These are phyloP conservation scores for Ceratobasidium sp. DNA, from an alignment of 1,284 basidiomycete genomes.

Conservation along the genomic window DNA sequence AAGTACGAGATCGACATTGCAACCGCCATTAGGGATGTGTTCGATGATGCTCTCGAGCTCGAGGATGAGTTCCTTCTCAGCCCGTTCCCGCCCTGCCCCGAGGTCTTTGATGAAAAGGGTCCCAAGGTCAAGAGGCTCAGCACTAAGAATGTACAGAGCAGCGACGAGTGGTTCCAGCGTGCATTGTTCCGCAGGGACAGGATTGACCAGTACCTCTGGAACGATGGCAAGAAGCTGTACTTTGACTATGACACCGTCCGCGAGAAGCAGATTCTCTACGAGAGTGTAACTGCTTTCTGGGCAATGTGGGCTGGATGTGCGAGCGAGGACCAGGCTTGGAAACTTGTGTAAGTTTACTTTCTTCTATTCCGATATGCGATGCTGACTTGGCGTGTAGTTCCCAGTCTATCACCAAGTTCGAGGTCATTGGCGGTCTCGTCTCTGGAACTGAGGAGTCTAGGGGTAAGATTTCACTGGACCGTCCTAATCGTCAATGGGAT, in stretches of 20 bases:
- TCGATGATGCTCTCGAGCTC: conserved; percentile 86
- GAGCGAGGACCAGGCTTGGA: conserved; percentile 90
- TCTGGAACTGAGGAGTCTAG: conserved; percentile 96
- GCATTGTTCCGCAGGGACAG: conserved; percentile 79
- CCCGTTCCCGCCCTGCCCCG: conserved; percentile 87
- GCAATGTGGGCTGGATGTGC: conserved; percentile 97
- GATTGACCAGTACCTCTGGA: conserved; percentile 96
- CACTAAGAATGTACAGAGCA: conserved; percentile 70
- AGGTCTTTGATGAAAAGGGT: conserved; percentile 63
- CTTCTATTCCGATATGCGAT: conserved; percentile 39
- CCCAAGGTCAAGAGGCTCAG: conserved; percentile 58
- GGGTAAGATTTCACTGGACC: conserved; percentile 90
- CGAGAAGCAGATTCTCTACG: conserved; percentile 90
- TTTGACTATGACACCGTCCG: conserved; percentile 95
- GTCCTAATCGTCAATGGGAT: conserved; percentile 99
- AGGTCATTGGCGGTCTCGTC: conserved; percentile 93
- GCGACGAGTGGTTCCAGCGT: conserved; percentile 88
- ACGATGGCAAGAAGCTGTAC: conserved; percentile 91
- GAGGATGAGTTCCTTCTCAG: conserved; percentile 90
- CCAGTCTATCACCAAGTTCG: conserved; percentile 90
- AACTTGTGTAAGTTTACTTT: conserved; percentile 73
- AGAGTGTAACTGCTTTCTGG: conserved; percentile 95
- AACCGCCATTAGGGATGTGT: conserved; percentile 91
- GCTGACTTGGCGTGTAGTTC: conserved; percentile 56
- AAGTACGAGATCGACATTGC: conserved; percentile 96